Conservation (phyloP, 768 basidiomycete genomes). For the Tulasnella sp. region DNA sequence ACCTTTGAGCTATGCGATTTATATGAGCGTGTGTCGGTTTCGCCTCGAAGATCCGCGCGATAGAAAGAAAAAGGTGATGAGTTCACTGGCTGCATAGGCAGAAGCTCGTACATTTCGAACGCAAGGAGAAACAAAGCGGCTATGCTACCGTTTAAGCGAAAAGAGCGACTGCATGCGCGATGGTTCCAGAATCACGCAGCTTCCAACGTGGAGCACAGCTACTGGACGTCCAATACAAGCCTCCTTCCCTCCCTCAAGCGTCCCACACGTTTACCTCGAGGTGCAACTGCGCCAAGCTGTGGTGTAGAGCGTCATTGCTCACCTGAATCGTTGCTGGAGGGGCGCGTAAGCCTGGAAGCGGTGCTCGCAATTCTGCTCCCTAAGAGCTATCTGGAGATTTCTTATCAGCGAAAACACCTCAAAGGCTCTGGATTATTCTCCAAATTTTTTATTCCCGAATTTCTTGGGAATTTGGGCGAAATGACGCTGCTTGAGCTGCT, state of each 20-base stretch:
- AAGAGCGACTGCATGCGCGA: not conserved
- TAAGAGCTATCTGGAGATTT: not conserved
- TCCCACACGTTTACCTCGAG: not conserved
- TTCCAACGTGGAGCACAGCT: conserved; percentile 13
- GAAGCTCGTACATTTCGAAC: not conserved
- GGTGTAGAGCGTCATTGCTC: not conserved
- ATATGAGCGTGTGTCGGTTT: not conserved
- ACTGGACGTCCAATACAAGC: not conserved
- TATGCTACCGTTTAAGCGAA: conserved; percentile 2
- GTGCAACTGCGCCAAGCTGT: not conserved
- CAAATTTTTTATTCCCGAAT: not conserved
- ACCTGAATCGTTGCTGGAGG: not conserved
- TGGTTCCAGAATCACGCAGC: not conserved
- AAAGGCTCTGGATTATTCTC: not conserved
- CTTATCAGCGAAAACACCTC: not conserved
- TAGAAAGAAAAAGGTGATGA: not conserved
- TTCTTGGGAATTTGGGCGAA: not conserved
- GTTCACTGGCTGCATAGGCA: not conserved
- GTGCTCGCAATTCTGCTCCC: not conserved
- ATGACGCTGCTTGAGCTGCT: not conserved
- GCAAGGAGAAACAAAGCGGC: not conserved
- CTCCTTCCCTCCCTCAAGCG: not conserved
- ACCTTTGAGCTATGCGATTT: not conserved
- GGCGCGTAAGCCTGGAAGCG: not conserved
- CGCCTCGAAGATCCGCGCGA: not conserved